phyloP scores from a whole-genome alignment of 345 rosid genomes.

The Zanthoxylum bungeanum region DNA sequence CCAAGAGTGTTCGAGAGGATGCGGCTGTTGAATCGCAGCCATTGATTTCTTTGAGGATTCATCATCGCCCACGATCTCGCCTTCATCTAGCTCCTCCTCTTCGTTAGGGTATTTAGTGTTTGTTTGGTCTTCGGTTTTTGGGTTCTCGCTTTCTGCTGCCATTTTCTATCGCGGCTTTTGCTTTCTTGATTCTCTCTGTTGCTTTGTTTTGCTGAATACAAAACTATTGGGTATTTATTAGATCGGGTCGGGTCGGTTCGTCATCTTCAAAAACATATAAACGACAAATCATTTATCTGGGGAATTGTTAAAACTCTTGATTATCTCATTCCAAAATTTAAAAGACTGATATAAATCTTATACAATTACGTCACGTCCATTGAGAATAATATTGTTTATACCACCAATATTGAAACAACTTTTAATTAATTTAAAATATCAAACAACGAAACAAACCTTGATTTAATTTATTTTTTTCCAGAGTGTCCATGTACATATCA shows the following conservation, averaged over 20 bases:
- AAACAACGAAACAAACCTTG: too few species aligned
- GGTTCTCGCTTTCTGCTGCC: conserved; percentile 23
- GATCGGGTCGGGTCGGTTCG: background rate
- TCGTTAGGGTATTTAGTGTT: conserved; percentile 25
- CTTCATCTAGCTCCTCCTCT: conserved; percentile 53
- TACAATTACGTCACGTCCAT: too few species aligned
- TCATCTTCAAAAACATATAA: background rate
- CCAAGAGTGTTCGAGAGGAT: conserved; percentile 82
- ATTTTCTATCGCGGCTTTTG: background rate
- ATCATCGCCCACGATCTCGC: conserved; percentile 45
- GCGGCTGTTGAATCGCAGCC: conserved; percentile 32
- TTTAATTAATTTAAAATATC: too few species aligned
- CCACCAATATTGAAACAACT: too few species aligned
- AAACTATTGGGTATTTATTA: too few species aligned
- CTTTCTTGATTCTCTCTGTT: background rate
- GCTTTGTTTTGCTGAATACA: too few species aligned
- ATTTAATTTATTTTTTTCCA: too few species aligned
- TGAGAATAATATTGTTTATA: too few species aligned
- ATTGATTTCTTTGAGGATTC: conserved; percentile 30
- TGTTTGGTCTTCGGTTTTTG: conserved; percentile 20
- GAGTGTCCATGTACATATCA: too few species aligned
- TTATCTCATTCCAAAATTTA: too few species aligned
- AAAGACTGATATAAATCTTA: too few species aligned
- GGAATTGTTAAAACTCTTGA: too few species aligned
- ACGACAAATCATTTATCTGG: background rate